Base-by-base conservation (phyloP, 2,329 filamentous ascomycete genomes). In the Aspergillus novofumigatus region DNA sequence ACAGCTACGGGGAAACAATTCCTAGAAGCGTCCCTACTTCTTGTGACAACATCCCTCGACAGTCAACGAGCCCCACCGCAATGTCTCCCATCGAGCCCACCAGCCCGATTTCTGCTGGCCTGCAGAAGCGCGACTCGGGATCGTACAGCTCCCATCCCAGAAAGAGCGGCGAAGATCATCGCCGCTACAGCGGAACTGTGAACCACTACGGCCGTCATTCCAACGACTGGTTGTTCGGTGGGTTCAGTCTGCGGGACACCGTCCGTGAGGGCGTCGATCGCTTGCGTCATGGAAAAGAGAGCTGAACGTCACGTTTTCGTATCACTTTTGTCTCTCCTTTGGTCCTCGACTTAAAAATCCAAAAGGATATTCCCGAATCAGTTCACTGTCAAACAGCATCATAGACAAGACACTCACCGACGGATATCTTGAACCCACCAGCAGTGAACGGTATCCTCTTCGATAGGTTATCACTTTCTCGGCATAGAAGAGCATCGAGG, bases 221-320 rank as follows among this genome's bases (percentile, higher is more conserved):
- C 20, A 81, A 81, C 54, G 77, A 81, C 54, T 82, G 80, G 80
- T 69, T 82, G 4, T 81, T 81, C 57, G 74, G 75, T 21, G 76
- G 78, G 1, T 78, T 80, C 63, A 79, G 77, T 61, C 66, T 81
- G 3, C 72, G 73, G 4, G 76, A 78, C 35, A 77, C 77, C 6
- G 75, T 78, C 25, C 73, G 72, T 3, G 76, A 76, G 42, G 72
- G 73, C 42, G 67, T 76, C 21, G 71, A 73, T 35, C 72, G 69
- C 57, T 44, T 77, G n/a, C 66, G 65, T 50, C 59, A 63, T 17
- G 68, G 67, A 4, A 67, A 67, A 55, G 67, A 69, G 51, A 58
- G 61, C 57, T 71, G 66, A 70, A 25, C 32, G 26, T 35, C 42
- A 9, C 44, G 21, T 17, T 23, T 14, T 32, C 4, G 20, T 25